phyloP scores from a whole-genome alignment of 2,329 filamentous ascomycete species.

The Penicillium crustosum region DNA sequence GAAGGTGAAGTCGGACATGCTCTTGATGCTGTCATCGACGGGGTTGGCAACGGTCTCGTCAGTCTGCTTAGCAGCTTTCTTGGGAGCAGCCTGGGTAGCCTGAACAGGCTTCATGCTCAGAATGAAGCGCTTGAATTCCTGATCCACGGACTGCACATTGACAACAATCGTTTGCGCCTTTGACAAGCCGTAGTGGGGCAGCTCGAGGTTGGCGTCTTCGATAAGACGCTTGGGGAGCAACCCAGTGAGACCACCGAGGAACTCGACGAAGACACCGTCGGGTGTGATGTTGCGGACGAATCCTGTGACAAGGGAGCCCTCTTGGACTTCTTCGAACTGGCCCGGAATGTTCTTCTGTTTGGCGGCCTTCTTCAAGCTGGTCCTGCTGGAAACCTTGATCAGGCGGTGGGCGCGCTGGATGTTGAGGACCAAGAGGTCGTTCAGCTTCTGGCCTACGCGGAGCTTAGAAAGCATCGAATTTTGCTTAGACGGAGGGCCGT shows the following conservation, averaged over 20 bases:
- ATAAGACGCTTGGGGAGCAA: conserved; percentile 78
- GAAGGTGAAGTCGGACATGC: conserved; percentile 69
- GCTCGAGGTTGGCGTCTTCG: conserved; percentile 64
- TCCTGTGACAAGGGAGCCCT: conserved; percentile 68
- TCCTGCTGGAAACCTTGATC: conserved; percentile 78
- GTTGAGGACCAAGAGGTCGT: conserved; percentile 80
- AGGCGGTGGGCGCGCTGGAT: conserved; percentile 76
- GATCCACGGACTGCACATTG: conserved; percentile 71
- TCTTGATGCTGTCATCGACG: conserved; percentile 63
- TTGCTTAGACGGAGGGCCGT: conserved; percentile 79
- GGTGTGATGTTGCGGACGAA: conserved; percentile 83
- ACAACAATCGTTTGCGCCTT: conserved; percentile 73
- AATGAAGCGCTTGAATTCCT: conserved; percentile 67
- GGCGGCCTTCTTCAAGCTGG: conserved; percentile 73
- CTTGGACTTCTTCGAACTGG: conserved; percentile 68
- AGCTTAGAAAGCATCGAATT: conserved; percentile 76
- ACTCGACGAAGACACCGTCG: conserved; percentile 84
- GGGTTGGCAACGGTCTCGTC: conserved; percentile 52
- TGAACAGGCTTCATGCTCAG: conserved; percentile 57
- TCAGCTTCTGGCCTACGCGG: conserved; percentile 76
- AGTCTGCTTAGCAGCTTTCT: conserved; percentile 41
- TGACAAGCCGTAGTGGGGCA: conserved; percentile 75
- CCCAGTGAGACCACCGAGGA: conserved; percentile 73
- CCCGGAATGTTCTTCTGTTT: conserved; percentile 71
- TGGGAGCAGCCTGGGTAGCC: conserved; percentile 52